phyloP scores from a whole-genome alignment of 1,284 basidiomycete species.

The Leccinum pachyderme region DNA sequence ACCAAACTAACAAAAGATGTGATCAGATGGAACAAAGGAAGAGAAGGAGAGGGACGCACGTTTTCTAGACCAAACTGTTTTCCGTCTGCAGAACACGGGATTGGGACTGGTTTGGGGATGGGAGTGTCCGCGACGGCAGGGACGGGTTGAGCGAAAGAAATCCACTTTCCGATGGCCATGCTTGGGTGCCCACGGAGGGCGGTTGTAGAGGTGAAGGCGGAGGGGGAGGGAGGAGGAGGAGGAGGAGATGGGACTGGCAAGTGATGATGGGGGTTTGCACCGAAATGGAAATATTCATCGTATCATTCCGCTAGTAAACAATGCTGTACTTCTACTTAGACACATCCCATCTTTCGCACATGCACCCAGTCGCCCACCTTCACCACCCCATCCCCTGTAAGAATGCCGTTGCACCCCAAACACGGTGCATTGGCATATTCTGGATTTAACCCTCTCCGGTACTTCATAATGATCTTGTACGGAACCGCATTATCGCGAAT shows the following conservation, averaged over 20 bases:
- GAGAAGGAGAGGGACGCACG: slow-evolving; percentile 48
- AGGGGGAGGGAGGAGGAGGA: not conserved
- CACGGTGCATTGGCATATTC: slow-evolving; percentile 49
- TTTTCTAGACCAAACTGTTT: slow-evolving; percentile 93
- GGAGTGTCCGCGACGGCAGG: slow-evolving; percentile 28
- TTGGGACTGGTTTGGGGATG: slow-evolving; percentile 34
- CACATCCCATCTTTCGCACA: slow-evolving; percentile 41
- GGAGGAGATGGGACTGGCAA: not conserved
- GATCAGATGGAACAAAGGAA: slow-evolving; percentile 4
- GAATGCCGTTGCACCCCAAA: slow-evolving; percentile 61
- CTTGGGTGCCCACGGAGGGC: not conserved
- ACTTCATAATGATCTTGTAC: slow-evolving; percentile 69
- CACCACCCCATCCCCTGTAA: slow-evolving; percentile 46
- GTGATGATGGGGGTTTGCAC: not conserved
- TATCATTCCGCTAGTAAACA: not conserved
- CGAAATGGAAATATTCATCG: slow-evolving; percentile 14
- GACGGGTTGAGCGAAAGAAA: slow-evolving; percentile 33
- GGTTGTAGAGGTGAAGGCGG: not conserved
- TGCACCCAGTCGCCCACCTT: slow-evolving; percentile 57
- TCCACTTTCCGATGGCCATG: slow-evolving; percentile 37
- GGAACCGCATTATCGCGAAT: slow-evolving; percentile 70
- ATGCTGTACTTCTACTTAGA: slow-evolving; percentile 13
- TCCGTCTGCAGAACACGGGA: slow-evolving; percentile 56
- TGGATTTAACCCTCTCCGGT: slow-evolving; percentile 56
- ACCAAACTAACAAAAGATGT: slow-evolving; percentile 56